Conservation (phyloP, 805 yeast species). For the Pichia nakasei region DNA sequence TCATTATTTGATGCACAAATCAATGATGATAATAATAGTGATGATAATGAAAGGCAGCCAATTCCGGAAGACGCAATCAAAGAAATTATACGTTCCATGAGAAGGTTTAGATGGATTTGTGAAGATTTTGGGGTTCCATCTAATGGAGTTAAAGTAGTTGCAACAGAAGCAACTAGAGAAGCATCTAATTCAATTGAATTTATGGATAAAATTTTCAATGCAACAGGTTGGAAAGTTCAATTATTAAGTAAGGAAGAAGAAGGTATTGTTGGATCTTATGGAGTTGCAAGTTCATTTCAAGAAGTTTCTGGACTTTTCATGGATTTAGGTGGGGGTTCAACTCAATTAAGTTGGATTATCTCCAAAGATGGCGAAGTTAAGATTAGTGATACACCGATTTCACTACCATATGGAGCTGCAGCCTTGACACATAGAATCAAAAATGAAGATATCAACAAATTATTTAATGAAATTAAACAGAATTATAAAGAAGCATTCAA, state of each 20-base stretch:
- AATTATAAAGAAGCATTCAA: conserved; percentile 44
- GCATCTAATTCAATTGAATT: conserved; percentile 58
- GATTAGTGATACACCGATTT: conserved; percentile 49
- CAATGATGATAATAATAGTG: conserved; percentile 15
- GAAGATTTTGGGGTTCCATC: conserved; percentile 63
- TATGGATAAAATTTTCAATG: conserved; percentile 43
- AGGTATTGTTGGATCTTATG: conserved; percentile 59
- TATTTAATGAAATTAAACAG: conserved; percentile 45
- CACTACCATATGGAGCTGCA: conserved; percentile 69
- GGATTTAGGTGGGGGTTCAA: conserved; percentile 68
- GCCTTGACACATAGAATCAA: conserved; percentile 49
- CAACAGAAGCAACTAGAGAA: conserved; percentile 67
- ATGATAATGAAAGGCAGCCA: conserved; percentile 31
- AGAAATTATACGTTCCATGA: conserved; percentile 56
- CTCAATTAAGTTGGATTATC: conserved; percentile 63
- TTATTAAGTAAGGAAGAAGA: conserved; percentile 55
- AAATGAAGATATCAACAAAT: conserved; percentile 38
- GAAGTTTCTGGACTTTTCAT: conserved; percentile 58
- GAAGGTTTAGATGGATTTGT: conserved; percentile 60
- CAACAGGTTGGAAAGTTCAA: conserved; percentile 60
- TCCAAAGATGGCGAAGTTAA: conserved; percentile 46
- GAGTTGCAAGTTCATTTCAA: conserved; percentile 66
- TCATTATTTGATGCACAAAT: conserved; percentile 57
- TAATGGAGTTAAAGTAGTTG: conserved; percentile 55
- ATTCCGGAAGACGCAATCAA: conserved; percentile 48